Percentiles rank a stretch among this genome's conserved stretches.
These are phyloP conservation scores for Melanomma pulvis-pyrius DNA, from an alignment of 495 filamentous ascomycete species.

Conservation along the genomic window DNA sequence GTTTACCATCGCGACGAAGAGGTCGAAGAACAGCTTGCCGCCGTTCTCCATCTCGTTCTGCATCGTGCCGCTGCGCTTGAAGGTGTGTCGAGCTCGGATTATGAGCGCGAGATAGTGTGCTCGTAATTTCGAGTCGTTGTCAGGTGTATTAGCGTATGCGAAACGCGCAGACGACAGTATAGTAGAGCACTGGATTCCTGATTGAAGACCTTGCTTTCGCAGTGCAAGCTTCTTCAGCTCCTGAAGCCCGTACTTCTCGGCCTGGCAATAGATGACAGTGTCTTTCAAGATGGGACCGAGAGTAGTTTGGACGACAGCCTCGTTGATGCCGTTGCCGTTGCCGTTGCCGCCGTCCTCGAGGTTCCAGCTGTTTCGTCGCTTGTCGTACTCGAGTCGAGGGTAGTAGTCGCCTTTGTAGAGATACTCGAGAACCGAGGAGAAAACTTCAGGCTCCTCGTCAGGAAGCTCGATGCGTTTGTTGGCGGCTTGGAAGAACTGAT, in stretches of 20 bases:
- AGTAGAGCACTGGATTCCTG: conserved; percentile 78
- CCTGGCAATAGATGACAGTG: conserved; percentile 88
- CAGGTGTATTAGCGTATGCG: conserved; percentile 85
- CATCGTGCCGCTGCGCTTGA: conserved; percentile 96
- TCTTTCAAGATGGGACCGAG: conserved; percentile 51
- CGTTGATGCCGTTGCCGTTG: conserved; percentile 34
- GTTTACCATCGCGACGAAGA: conserved; percentile 92
- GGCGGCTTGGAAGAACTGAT: conserved; percentile 64
- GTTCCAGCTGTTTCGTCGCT: conserved; percentile 45
- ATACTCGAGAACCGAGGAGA: conserved; percentile 88
- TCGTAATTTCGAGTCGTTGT: conserved; percentile 82
- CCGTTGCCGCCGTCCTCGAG: conserved; percentile 40
- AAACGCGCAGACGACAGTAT: conserved; percentile 82
- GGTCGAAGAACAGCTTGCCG: conserved; percentile 85
- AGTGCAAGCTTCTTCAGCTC: conserved; percentile 82
- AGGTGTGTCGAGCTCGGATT: conserved; percentile 78
- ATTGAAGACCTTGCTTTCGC: conserved; percentile 79
- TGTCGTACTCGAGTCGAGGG: conserved; percentile 52
- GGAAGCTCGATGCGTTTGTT: conserved; percentile 77
- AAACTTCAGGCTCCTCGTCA: conserved; percentile 83
- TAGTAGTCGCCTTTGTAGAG: conserved; percentile 96
- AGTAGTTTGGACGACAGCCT: conserved; percentile 38
- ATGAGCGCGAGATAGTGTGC: conserved; percentile 93
- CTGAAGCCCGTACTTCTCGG: conserved; percentile 76
- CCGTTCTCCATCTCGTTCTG: conserved; percentile 90